Base-by-base conservation (phyloP, 2,329 filamentous ascomycete genomes). In the Diaporthe longicolla region DNA sequence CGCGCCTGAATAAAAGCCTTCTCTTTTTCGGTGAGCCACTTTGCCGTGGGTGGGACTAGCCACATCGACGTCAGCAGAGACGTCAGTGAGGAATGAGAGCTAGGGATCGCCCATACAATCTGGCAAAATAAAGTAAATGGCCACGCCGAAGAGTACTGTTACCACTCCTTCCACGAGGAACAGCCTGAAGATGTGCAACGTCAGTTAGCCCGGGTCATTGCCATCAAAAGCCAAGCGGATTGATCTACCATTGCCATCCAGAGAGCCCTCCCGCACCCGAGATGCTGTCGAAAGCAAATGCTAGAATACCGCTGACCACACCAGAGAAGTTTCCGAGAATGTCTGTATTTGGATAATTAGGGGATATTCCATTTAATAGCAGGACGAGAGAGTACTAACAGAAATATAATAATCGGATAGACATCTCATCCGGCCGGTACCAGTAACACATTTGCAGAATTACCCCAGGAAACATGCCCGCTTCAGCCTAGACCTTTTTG, bases 101-200 rank as follows among this genome's bases (percentile, higher is more conserved):
- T 82, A 76, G 7, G 26, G 17, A 32, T 48, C 5, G 10, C 48
- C 15, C 59, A 15, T 78, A 87, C 86, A 89, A 76, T 90, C 87
- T 0, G 88, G 88, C 0, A 91, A 81, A 0, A 87, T 71, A 69
- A 90, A 89, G 80, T 86, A 89, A 17, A 89, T 84, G 7, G 83
- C 77, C 5, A 87, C 77, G 10, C 88, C 86, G 0, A 87, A 61
- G 2, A 86, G 66, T 10, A 89, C 80, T 0, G 88, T 89, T 17
- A 82, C 78, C 35, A 87, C 79, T 4, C 87, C 87, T 78, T 89
- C 87, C 7, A 80, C 77, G 1, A 85, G 76, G 72, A 86, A 83
- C 1, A 86, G 74, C 84, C 82, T 84, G 7, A 59, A 45, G 4
- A 40, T 24, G 13, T 24, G 15, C 29, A 19, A 15, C 4, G 17